These are phyloP conservation scores for Schizonepeta tenuifolia DNA, from an alignment of 257 asterid genomes.

Conservation along the genomic window DNA sequence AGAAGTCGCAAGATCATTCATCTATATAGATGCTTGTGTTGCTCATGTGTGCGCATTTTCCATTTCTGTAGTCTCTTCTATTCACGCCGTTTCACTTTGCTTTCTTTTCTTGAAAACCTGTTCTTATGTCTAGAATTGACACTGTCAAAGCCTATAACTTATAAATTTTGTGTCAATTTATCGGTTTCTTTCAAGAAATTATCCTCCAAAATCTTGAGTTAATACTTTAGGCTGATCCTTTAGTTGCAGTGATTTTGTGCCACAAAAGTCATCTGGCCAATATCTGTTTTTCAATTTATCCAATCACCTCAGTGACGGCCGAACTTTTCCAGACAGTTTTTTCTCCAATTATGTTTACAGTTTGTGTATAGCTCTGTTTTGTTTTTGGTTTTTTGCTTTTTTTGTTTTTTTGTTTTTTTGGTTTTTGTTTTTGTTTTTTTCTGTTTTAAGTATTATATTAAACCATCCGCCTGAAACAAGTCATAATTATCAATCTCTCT, in stretches of 20 bases:
- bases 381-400: too few relatives aligned
- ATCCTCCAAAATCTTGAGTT: neutral
- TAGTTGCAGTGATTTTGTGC: neutral
- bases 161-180: neutral
- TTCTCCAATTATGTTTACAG: neutral
- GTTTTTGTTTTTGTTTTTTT: neutral
- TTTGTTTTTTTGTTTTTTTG: neutral
- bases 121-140: neutral
- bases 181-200: neutral
- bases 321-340: neutral
- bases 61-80: neutral
- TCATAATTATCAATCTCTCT: neutral
- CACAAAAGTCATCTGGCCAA: neutral
- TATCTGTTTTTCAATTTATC: constrained; percentile 1
- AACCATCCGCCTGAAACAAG: neutral
- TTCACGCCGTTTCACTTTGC: neutral
- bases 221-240: neutral
- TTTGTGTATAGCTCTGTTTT: neutral
- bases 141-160: neutral
- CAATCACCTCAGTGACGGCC: neutral
- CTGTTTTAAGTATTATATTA: neutral
- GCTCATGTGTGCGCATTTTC: neutral
- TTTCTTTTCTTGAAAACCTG: neutral
- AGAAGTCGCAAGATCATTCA: neutral
- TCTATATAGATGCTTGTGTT: neutral